Evolutionary conservation across 345 rosid species (phyloP).

Genomic region (Populus nigra): DNA sequence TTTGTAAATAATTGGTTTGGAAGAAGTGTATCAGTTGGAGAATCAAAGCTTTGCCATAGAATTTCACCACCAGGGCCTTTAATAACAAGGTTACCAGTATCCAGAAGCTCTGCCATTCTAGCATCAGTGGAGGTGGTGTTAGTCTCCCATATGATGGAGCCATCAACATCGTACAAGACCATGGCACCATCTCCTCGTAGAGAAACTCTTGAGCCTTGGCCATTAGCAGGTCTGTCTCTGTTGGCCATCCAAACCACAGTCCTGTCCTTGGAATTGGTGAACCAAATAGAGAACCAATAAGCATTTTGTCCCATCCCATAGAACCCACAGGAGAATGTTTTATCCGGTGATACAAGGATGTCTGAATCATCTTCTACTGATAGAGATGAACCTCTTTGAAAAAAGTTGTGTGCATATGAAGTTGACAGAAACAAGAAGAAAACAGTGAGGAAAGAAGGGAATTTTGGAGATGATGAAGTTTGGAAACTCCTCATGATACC

Average conservation of each 20-base stretch:
- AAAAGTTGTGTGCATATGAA: slow-evolving; percentile 11
- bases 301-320: slow-evolving; percentile 23
- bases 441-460: background rate
- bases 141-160: slow-evolving; percentile 1
- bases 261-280: slow-evolving; percentile 6
- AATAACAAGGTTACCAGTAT: slow-evolving; percentile 11
- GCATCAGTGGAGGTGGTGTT: background rate
- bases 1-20: background rate
- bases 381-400: slow-evolving; percentile 16
- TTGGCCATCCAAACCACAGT: slow-evolving; percentile 40
- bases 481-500: background rate
- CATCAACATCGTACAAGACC: slow-evolving; percentile 23
- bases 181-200: slow-evolving; percentile 13
- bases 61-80: background rate
- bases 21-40: slow-evolving; percentile 8
- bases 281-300: slow-evolving; percentile 27
- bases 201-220: slow-evolving; percentile 25
- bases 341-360: slow-evolving; percentile 27
- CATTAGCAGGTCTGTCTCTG: slow-evolving; percentile 31
- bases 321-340: slow-evolving; percentile 47
- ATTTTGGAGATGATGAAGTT: background rate
- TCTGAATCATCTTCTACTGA: slow-evolving; percentile 14
- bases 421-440: slow-evolving; percentile 8
- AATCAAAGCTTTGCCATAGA: slow-evolving; percentile 10
- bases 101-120: slow-evolving; percentile 34